phyloP scores from a whole-genome alignment of 225 moss, liverwort and hornwort genomes.

The Physcomitrellopsis africana region DNA sequence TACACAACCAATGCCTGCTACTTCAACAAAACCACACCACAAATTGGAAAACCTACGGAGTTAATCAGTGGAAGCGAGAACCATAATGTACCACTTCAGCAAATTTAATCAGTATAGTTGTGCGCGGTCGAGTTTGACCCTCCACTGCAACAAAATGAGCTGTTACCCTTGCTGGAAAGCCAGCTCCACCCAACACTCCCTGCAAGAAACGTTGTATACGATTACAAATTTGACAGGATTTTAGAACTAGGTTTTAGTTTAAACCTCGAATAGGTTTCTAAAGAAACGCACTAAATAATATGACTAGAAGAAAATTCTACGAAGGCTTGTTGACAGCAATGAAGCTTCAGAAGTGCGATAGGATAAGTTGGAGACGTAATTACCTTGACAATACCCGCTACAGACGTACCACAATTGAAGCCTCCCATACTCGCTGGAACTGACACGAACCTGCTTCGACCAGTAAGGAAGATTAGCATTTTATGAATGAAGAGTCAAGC shows the following conservation, averaged over 20 bases:
- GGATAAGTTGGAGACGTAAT: slow-evolving; percentile 1
- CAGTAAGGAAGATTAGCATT: slow-evolving; percentile 17
- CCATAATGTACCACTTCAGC: slow-evolving; percentile 67
- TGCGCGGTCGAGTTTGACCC: slow-evolving; percentile 83
- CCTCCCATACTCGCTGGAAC: slow-evolving; percentile 91
- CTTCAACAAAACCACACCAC: not conserved
- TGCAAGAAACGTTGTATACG: slow-evolving; percentile 26
- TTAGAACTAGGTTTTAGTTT: not conserved
- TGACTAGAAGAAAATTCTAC: not conserved
- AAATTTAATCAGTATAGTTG: slow-evolving; percentile 89
- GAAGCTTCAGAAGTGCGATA: not conserved
- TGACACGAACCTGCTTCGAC: slow-evolving; percentile 73
- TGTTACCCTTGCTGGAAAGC: slow-evolving; percentile 90
- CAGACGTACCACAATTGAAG: slow-evolving; percentile 91
- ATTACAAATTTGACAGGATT: not conserved
- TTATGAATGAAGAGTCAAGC: not conserved
- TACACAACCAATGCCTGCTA: not conserved
- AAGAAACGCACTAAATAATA: not conserved
- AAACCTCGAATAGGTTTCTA: not conserved
- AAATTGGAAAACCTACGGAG: not conserved
- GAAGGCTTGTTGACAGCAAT: not conserved
- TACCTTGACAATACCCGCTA: slow-evolving; percentile 92
- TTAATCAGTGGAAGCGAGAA: not conserved
- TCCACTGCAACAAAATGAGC: slow-evolving; percentile 94
- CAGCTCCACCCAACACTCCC: slow-evolving; percentile 91